Evolutionary conservation across 306 rosid species (phyloP), one percentile per base, ranked within the genome.

Genomic region (Vigna unguiculata): DNA sequence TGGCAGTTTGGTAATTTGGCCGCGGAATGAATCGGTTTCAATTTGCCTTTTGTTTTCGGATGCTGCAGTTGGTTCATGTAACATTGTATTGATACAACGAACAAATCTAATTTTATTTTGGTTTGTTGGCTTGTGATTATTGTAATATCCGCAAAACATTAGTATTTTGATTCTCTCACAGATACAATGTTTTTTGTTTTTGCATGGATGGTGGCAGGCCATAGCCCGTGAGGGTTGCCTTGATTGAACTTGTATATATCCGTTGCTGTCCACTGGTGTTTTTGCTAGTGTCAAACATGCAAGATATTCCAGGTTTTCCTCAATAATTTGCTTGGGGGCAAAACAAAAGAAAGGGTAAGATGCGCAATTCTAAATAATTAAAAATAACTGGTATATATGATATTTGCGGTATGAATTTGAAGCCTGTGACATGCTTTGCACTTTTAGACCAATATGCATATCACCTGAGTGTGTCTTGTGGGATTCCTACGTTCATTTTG

Each of bases 1-100:
- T 91, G 96, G 98, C 96, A 91, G 82, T 91, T 66, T 70, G 93
- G 82, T 11, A 88, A 89, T 69, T 77, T 71, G 74, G 84, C 95
- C 13, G 30, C 82, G 7, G 90, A 87, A 71, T 88, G 84, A 90
- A 65, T 76, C 51, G 34, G 69, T 81, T 68, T 58, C 75, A 41
- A 16, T 58, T 53, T 66, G 17, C 67, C 62, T 76, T 62, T 76
- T 78, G 53, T 67, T 69, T 20, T 69, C 76, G 65, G 68, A 67
- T 51, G 72, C 77, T 74, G 62, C 82, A 59, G 64, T 76, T 71
- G 68, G 71, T 36, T 70, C 28, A 38, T 80, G 78, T 71, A 52
- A 80, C 76, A 68, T 78, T 59, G 43, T 40, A 40, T 46, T 46
- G 28, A 78, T 84, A 51, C 78, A 55, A 78, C 22, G 76, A 80